A percentile compares a stretch with the other conserved stretches of the same genome.
Evolutionary conservation across 331 rosid genomes (phyloP).

Genomic region (Quercus tomentella): DNA sequence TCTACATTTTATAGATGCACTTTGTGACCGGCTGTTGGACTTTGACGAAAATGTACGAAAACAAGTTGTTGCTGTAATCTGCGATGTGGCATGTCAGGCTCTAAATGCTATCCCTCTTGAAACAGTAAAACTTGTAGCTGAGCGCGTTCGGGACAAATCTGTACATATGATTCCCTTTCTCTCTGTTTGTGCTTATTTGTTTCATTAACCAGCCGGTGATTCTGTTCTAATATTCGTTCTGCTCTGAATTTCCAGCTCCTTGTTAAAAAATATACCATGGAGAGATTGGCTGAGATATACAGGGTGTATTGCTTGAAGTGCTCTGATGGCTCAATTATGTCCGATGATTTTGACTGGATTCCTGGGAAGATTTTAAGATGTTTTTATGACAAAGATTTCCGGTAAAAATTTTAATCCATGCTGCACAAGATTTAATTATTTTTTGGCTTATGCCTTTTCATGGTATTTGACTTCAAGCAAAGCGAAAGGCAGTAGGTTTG

Average conservation of each 20-base stretch:
- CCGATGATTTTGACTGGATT: slow-evolving; percentile 74
- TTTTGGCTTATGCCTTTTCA: slow-evolving; percentile 6
- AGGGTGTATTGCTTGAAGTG: slow-evolving; percentile 58
- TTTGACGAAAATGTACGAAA: slow-evolving; percentile 90
- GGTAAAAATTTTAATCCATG: slow-evolving; percentile 40
- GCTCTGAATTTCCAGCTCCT: slow-evolving; percentile 59
- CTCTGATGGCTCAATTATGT: slow-evolving; percentile 37
- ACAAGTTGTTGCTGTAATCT: slow-evolving; percentile 94
- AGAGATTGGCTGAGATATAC: slow-evolving; percentile 85
- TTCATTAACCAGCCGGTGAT: slow-evolving; percentile 4
- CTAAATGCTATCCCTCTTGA: slow-evolving; percentile 65
- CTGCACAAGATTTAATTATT: slow-evolving; percentile 2
- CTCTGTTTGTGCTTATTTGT: not conserved
- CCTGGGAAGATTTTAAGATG: slow-evolving; percentile 93
- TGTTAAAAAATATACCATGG: slow-evolving; percentile 90
- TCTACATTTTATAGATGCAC: slow-evolving; percentile 65
- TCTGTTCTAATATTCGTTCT: slow-evolving; percentile 18
- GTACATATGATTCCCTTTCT: slow-evolving; percentile 41
- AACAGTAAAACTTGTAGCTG: slow-evolving; percentile 86
- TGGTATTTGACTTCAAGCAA: not conserved
- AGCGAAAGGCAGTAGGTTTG: not conserved
- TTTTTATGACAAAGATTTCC: slow-evolving; percentile 93
- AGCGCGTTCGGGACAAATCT: slow-evolving; percentile 97
- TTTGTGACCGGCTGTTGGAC: slow-evolving; percentile 94
- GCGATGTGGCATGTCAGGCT: slow-evolving; percentile 79